These are phyloP conservation scores for Aspergillus pseudoviridinutans DNA, from an alignment of 2,329 filamentous ascomycete species.

Conservation along the genomic window DNA sequence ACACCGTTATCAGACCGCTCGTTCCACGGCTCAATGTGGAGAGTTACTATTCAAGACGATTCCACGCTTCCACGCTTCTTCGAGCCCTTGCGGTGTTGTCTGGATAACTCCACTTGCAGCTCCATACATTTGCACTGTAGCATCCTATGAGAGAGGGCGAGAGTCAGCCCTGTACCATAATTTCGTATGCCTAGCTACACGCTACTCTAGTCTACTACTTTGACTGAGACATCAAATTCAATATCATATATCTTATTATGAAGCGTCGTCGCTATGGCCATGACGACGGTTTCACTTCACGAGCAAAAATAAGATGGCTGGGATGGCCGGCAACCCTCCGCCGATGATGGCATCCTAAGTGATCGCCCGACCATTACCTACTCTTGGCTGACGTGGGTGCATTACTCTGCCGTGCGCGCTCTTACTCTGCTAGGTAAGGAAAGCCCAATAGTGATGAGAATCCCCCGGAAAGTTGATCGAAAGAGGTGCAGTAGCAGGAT, in stretches of 20 bases:
- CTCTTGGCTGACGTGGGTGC: slow-evolving; percentile 5
- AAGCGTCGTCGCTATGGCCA: too few species aligned
- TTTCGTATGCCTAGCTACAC: not conserved
- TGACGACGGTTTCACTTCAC: not conserved
- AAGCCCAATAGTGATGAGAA: slow-evolving; percentile 20
- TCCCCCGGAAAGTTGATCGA: slow-evolving; percentile 26
- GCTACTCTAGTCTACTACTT: too few species aligned
- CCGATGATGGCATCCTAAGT: not conserved
- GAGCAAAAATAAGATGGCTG: not conserved
- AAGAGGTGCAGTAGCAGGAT: slow-evolving; percentile 4
- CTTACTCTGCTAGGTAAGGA: slow-evolving; percentile 10
- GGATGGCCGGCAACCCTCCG: not conserved
- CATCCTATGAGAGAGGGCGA: not conserved
- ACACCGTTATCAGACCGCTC: not conserved
- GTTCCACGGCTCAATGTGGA: not conserved
- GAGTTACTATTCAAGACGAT: not conserved
- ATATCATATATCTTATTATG: not conserved
- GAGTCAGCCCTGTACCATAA: not conserved
- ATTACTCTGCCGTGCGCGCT: not conserved
- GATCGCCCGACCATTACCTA: not conserved
- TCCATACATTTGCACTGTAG: not conserved
- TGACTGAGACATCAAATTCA: not conserved
- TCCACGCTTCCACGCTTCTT: not conserved
- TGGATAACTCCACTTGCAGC: not conserved
- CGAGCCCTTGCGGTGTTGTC: not conserved